These are phyloP conservation scores for Colletotrichum incanum DNA, from an alignment of 2,329 filamentous ascomycete genomes.

Conservation along the genomic window DNA sequence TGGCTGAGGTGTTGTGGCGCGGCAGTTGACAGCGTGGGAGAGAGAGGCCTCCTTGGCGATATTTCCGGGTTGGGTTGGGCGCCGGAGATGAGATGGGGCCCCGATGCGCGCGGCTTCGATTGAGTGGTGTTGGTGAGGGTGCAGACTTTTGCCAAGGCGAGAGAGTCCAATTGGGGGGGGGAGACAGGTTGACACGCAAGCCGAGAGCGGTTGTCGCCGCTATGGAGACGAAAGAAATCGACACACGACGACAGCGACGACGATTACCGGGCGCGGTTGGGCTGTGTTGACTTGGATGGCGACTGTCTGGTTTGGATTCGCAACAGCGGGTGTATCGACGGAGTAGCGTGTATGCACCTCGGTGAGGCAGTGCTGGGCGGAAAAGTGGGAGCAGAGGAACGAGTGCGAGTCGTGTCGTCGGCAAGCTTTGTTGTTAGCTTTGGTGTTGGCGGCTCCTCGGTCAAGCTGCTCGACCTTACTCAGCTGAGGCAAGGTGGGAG, in stretches of 20 bases:
- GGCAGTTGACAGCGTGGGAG: not conserved
- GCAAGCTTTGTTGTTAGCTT: not conserved
- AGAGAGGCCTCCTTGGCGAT: constrained; percentile 36
- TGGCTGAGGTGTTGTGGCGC: constrained; percentile 9
- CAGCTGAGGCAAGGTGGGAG: not conserved
- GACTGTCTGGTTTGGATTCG: constrained; percentile 5
- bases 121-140: not conserved
- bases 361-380: constrained; percentile 38
- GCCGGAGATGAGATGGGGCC: constrained; percentile 32
- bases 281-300: constrained; percentile 21
- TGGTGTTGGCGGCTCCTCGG: not conserved
- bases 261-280: constrained; percentile 11
- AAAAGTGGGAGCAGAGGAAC: constrained; percentile 35
- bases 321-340: constrained; percentile 31
- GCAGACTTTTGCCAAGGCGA: not conserved
- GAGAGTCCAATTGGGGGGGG: not conserved
- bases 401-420: constrained; percentile 35
- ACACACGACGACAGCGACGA: constrained; percentile 6
- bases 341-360: constrained; percentile 29
- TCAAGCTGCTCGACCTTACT: not conserved
- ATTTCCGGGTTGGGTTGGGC: not conserved
- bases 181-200: constrained; percentile 30
- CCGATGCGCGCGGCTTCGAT: not conserved
- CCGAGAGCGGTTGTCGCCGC: constrained; percentile 10
- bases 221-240: not conserved